Evolutionary conservation across 495 filamentous ascomycete species (phyloP), one percentile per base, ranked within the genome.

Genomic region (Aspergillus ostianus): DNA sequence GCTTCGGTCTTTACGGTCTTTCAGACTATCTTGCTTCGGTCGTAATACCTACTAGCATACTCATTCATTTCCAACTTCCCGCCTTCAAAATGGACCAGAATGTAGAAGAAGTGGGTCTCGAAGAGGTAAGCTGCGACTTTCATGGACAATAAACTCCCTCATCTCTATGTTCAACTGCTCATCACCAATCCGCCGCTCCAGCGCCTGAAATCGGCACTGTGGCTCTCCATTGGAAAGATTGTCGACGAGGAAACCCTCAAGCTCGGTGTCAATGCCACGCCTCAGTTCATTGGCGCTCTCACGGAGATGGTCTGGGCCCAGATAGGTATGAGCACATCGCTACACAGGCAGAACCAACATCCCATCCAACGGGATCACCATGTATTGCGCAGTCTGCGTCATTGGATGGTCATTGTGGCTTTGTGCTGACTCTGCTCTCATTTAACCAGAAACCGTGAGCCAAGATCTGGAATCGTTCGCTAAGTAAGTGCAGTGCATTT

Each of bases 141-240:
- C 13, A 78, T 67, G 77, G 78, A 67, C 32, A 60, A 0, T 18
- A 30, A 4, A 44, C 2, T 47, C 21, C 48, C 10, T 15, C 36
- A 10, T 18, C 17, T 9, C 46, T 21, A 4, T 9, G 15, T 51
- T 53, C 29, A 29, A 26, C 13, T 19, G 15, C 23, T 56, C 60
- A 20, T 48, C 4, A 19, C 26, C 7, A 32, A 8, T 21, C 19
- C 13, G 7, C 12, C 6, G 8, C 9, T 47, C 19, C 58, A 97
- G 91, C 88, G 88, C 62, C 82, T 97, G 57, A 98, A 98, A 83
- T 86, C 91, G 53, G 90, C 92, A 32, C 83, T 98, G n/a, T 98
- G 93, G 93, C 90, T 89, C 70, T 82, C 85, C 20, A 85, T 97
- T 59, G 93, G 93, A 68, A 89, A 92, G 69, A 91, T 92, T 51